Evolutionary conservation across 2,329 filamentous ascomycete species (phyloP), one percentile per base, ranked within the genome.

Genomic region (Coniochaeta sp.): DNA sequence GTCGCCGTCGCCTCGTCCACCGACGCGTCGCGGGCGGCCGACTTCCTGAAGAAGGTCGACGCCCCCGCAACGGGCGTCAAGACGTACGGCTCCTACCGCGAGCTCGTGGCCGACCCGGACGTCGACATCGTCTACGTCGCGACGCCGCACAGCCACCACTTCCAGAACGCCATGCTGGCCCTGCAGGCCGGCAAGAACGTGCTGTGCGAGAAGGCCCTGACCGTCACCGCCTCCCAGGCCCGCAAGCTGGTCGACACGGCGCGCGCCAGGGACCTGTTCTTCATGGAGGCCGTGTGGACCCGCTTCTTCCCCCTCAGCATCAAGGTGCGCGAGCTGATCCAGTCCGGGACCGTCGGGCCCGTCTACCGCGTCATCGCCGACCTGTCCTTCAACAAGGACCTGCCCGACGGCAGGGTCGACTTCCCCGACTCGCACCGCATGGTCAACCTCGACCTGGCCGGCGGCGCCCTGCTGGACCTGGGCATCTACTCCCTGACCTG

Each of bases 271-370:
- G 83, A 84, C 62, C 71, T 91, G 66, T 89, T 89, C 79, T 75
- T 93, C 62, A 92, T 93, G 89, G 90, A 93, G 75, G 90, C 90
- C 50, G 90, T 96, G 22, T 96, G 91, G 92, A 96, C 91, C 38
- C 81, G 92, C 61, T 95, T 89, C 77, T 95, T 96, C 77, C 92
- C 92, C 2, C 77, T 96, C 14, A 93, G 89, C 68, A 83, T 91
- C 71, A 85, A 90, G 71, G 78, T 92, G 40, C 79, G 89, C 58
- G 85, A 93, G 68, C 75, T 92, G 61, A 78, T 86, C 57, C 67
- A 74, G 60, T 75, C 75, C 1, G 82, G 81, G 30, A 76, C 77
- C 64, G 82, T 86, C 65, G 86, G 86, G 4, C 78, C 79, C 19
- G 83, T 89, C 57, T 85, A 84, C 65, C 82, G 86, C 62, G 83